Evolutionary conservation across 306 rosid genomes (phyloP), one percentile per base, ranked within the genome.

Genomic region (Leucaena leucocephala): DNA sequence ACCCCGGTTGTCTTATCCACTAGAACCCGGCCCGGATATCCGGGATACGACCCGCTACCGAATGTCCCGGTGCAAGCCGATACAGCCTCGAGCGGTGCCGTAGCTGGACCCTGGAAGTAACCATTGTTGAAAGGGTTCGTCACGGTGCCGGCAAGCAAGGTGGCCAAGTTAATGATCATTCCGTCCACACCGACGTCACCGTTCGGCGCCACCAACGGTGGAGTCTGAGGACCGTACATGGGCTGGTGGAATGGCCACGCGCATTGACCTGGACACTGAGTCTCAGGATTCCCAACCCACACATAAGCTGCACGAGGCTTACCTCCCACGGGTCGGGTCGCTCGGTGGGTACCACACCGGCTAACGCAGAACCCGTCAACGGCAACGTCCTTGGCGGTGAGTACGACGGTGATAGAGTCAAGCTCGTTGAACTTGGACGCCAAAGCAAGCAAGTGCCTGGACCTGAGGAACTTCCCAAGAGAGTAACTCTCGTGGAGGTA

Each of bases 241-340:
- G 98, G 98, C 74, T 86, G 94, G 82, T 94, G 97, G 59, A 94
- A 94, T 0, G 98, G 98, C 98, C 98, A 94, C 10, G 98, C 97
- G 79, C 98, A 94, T 62, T 87, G 89, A 7, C 97, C 98, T 0
- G 98, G 94, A 59, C 98, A 94, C 80, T 89, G 92, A 2, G 75
- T n/a, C 87, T 89, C 98, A 8, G 98, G 87, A 84, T 92, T 94
- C 5, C 98, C 97, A 0, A 94, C 97, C 98, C 98, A 94, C 0
- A 92, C 35, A 6, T 86, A 94, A 16, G 98, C 94, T 1, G 22
- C 46, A 11, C 89, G 76, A 1, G 81, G 27, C 7, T 49, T 82
- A 0, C 88, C 91, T 0, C 35, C 45, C 0, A 38, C 14, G 17
- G 40, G 68, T 1, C 44, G 85, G 71, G 45, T 68, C 36, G 94